Evolutionary conservation across 768 basidiomycete genomes (phyloP).

Genomic region (Leccinellum luteum): DNA sequence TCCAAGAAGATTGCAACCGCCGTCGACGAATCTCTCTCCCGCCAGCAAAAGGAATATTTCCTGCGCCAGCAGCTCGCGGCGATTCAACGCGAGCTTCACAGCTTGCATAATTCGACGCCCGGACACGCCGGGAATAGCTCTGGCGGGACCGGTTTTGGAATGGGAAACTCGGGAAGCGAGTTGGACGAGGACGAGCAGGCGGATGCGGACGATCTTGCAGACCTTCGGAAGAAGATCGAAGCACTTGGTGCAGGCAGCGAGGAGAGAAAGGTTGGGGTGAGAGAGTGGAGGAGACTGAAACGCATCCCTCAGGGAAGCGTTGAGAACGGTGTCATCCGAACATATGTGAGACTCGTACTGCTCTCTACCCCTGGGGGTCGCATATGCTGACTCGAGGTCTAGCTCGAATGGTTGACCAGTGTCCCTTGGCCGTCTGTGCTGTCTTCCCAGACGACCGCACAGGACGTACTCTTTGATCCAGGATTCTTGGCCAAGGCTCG

Average conservation of each 20-base stretch:
- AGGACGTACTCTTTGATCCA: constrained; percentile 45
- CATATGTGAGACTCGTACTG: constrained; percentile 55
- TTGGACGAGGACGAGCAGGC: constrained; percentile 76
- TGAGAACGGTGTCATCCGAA: constrained; percentile 86
- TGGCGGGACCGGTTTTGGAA: constrained; percentile 23
- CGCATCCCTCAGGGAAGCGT: constrained; percentile 89
- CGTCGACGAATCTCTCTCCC: constrained; percentile 81
- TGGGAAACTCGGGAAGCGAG: constrained; percentile 40
- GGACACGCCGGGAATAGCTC: constrained; percentile 13
- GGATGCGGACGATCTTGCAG: constrained; percentile 77
- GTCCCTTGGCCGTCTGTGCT: constrained; percentile 72
- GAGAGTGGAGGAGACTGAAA: constrained; percentile 82
- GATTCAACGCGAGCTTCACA: constrained; percentile 72
- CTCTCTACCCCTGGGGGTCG: not conserved
- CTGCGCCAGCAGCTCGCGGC: constrained; percentile 80
- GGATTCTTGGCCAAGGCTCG: constrained; percentile 71
- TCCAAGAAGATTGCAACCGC: constrained; percentile 77
- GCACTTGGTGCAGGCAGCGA: constrained; percentile 71
- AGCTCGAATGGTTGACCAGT: constrained; percentile 85
- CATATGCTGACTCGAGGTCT: constrained; percentile 10
- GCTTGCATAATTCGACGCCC: constrained; percentile 41
- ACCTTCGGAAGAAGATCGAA: constrained; percentile 70
- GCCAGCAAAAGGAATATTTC: constrained; percentile 87
- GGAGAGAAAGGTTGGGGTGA: constrained; percentile 75
- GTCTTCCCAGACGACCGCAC: constrained; percentile 18